Evolutionary conservation across 2,329 filamentous ascomycete species (phyloP).

Genomic region (Periconia sp.): DNA sequence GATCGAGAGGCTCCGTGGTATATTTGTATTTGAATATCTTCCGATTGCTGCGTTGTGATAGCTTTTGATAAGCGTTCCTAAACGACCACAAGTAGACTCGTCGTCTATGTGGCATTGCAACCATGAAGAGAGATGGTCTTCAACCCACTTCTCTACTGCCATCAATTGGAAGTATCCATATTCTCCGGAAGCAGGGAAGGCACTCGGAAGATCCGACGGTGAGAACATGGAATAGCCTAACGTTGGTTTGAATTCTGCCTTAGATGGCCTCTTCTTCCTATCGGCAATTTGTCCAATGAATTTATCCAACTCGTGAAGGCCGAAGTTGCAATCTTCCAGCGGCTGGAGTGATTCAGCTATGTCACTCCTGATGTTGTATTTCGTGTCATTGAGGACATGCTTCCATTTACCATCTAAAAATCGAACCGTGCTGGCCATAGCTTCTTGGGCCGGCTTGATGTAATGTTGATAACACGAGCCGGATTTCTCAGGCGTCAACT

Average conservation of each 20-base stretch:
- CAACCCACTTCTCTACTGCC: constrained; percentile 59
- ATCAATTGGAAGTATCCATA: constrained; percentile 35
- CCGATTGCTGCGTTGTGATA: constrained; percentile 18
- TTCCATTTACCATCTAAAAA: constrained; percentile 22
- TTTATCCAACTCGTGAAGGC: constrained; percentile 19
- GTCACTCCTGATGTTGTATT: constrained; percentile 8
- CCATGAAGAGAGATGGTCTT: constrained; percentile 48
- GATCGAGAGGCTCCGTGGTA: constrained; percentile 57
- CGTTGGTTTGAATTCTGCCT: constrained; percentile 16
- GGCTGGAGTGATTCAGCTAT: constrained; percentile 16
- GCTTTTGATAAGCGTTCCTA: constrained; percentile 8
- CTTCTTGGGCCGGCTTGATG: constrained; percentile 1
- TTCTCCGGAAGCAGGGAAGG: constrained; percentile 12
- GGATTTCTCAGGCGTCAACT: constrained; percentile 21
- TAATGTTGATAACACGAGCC: constrained; percentile 8
- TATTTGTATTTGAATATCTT: constrained; percentile 40
- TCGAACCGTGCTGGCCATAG: constrained; percentile 9
- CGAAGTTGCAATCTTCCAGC: constrained; percentile 21
- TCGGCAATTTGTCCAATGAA: constrained; percentile 18
- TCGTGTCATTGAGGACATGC: neutral
- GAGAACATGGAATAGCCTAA: constrained; percentile 13
- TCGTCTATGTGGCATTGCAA: constrained; percentile 25
- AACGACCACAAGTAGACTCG: constrained; percentile 24
- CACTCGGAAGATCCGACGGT: constrained; percentile 11
- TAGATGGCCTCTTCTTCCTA: constrained; percentile 3